A percentile compares a stretch with the other conserved stretches of the same genome.
Evolutionary conservation across 1,284 basidiomycete genomes (phyloP).

Genomic region (Ustilago sp.): DNA sequence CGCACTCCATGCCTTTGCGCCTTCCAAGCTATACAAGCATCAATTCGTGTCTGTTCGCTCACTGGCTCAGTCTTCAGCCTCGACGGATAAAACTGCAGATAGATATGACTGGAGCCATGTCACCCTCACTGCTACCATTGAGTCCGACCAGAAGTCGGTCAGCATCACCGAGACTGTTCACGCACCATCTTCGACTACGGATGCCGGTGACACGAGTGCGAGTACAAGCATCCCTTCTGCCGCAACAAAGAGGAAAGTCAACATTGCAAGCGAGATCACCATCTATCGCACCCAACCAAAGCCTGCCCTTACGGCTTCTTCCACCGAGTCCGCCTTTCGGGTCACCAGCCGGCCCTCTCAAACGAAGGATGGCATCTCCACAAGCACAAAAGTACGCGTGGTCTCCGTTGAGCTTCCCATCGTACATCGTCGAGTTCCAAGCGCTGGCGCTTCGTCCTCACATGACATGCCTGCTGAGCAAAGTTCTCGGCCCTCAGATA

Average conservation of each 20-base stretch:
- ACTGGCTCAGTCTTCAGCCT: not conserved
- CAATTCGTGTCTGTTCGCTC: slow-evolving; percentile 43
- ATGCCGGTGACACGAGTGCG: not conserved
- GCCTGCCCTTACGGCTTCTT: not conserved
- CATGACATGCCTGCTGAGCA: not conserved
- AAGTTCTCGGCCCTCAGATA: not conserved
- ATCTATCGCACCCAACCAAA: slow-evolving; percentile 32
- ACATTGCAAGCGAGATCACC: slow-evolving; percentile 31
- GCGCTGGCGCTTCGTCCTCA: not conserved
- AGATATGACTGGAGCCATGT: slow-evolving; percentile 20
- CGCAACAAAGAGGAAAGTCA: slow-evolving; percentile 19
- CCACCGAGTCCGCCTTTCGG: slow-evolving; percentile 10
- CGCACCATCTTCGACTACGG: not conserved
- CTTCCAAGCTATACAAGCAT: slow-evolving; percentile 43
- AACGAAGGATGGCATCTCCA: slow-evolving; percentile 6
- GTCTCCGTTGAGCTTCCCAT: slow-evolving; percentile 34
- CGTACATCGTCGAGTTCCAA: slow-evolving; percentile 13
- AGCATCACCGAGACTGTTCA: slow-evolving; percentile 31
- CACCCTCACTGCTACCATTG: slow-evolving; percentile 32
- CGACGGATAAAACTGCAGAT: not conserved
- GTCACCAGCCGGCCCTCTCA: slow-evolving; percentile 19
- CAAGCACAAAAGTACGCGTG: slow-evolving; percentile 33
- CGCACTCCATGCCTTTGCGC: slow-evolving; percentile 37
- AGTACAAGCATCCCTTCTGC: not conserved
- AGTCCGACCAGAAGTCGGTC: slow-evolving; percentile 21